Base-by-base conservation (phyloP, 164 flowering plant genomes). In the Magnolia changhungtana region DNA sequence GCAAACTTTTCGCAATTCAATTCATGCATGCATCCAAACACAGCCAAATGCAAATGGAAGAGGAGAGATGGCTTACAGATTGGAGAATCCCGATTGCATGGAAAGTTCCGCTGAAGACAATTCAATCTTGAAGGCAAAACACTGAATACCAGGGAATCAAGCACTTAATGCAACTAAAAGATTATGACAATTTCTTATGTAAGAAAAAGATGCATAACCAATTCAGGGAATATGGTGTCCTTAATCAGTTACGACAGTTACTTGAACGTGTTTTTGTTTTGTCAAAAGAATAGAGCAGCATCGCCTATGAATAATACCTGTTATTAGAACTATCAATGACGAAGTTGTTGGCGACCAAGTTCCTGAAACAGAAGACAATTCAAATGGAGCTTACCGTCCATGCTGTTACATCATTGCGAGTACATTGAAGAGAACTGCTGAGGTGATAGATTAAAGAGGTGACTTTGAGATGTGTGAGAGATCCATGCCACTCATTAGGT, bases 271-370 rank as follows among this genome's bases (percentile, higher is more conserved):
- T 8, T 55, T 8, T 55, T 55, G 59, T 16, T 31, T 16, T 55
- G 59, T 55, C 16, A 55, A 16, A 55, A 16, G 59, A 10, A 8
- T 55, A 55, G 59, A 55, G 16, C 14, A 10, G 59, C 16, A 10
- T 55, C 59, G 37, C 37, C 37, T 55, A 31, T 31, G 37, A 31
- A 31, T 31, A 31, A 31, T 55, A 55, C 59, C 59, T 55, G 10
- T 55, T 16, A 55, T 4, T 31, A 31, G 59, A 10, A 16, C 76
- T 68, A 20, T 72, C 82, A 0, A 84, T n/a, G 27, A 84, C 83
- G 82, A 93, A 90, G 82, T 92, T 90, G 87, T 93, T 93, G 78
- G 86, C 88, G 27, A 90, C 92, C 74, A 93, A 76, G 75, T 90
- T 92, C 64, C 98, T 93, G 90, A 55, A 9, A 55, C 37, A 31